Conservation (phyloP, 306 rosid genomes). For the Begonia masoniana region DNA sequence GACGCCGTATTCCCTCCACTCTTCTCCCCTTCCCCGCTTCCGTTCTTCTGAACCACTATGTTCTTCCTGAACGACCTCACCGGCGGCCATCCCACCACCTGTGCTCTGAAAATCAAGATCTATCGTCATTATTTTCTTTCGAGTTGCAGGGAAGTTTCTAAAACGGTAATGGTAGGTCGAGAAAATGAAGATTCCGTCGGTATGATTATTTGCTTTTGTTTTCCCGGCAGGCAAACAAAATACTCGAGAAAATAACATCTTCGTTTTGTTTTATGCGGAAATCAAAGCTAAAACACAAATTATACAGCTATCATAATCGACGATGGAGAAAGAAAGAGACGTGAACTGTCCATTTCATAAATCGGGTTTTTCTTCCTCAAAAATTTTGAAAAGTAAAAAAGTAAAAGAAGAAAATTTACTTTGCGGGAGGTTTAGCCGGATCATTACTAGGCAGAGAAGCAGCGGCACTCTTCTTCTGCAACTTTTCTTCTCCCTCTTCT, state of each 20-base stretch:
- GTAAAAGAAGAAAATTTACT: constrained; percentile 28
- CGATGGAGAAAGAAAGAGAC: no score
- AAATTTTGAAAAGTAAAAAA: neutral
- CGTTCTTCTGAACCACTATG: constrained; percentile 34
- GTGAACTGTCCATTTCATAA: no score
- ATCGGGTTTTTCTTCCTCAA: no score
- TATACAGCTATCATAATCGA: no score
- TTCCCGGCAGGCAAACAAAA: constrained; percentile 60
- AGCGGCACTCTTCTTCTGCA: constrained; percentile 7
- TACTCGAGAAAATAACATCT: constrained; percentile 3
- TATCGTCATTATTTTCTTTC: no score
- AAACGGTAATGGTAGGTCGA: neutral
- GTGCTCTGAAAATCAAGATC: constrained; percentile 38
- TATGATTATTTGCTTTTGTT: constrained; percentile 51
- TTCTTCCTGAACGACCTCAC: constrained; percentile 70
- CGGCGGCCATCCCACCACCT: constrained; percentile 96
- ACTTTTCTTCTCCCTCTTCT: constrained; percentile 13
- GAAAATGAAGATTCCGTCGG: constrained; percentile 55
- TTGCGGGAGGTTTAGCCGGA: constrained; percentile 45
- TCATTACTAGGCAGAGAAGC: constrained; percentile 16
- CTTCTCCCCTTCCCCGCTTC: constrained; percentile 3
- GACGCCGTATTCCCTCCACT: constrained; percentile 18
- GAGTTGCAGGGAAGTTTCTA: no score
- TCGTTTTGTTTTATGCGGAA: neutral
- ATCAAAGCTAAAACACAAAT: no score